phyloP scores from a whole-genome alignment of 83 land plant species.

The Diphasiastrum complanatum region DNA sequence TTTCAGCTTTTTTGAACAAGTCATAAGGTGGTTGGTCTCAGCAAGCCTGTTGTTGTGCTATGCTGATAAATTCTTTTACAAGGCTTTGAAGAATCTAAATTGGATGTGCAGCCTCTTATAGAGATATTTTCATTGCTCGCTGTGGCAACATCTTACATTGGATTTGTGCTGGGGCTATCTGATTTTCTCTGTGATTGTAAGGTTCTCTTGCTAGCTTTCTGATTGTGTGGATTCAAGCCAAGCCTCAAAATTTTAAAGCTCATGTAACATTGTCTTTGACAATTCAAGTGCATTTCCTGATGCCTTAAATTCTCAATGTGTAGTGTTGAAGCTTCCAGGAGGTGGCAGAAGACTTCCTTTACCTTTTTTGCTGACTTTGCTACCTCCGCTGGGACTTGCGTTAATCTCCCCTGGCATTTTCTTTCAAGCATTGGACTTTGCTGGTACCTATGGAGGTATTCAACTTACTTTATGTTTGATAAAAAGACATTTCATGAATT shows the following conservation, averaged over 20 bases:
- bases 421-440: slow-evolving; percentile 93
- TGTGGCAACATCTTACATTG: slow-evolving; percentile 86
- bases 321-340: slow-evolving; percentile 82
- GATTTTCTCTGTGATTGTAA: slow-evolving; percentile 92
- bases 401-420: slow-evolving; percentile 82
- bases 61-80: no score
- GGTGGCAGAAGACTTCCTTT: slow-evolving; percentile 55
- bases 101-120: slow-evolving; percentile 67
- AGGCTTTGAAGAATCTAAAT: no score
- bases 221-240: not conserved
- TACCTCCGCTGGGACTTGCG: slow-evolving; percentile 72
- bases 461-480: not conserved
- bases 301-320: no score
- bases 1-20: not conserved
- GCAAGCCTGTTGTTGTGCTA: not conserved
- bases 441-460: slow-evolving; percentile 98
- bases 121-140: slow-evolving; percentile 84
- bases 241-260: no score
- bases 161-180: slow-evolving; percentile 83
- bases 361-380: slow-evolving; percentile 60
- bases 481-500: not conserved
- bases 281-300: no score
- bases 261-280: not conserved
- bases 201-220: slow-evolving; percentile 14
- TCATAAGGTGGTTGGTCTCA: not conserved